Evolutionary conservation across 2,329 filamentous ascomycete genomes (phyloP).

Genomic region (Penicillium sp.): DNA sequence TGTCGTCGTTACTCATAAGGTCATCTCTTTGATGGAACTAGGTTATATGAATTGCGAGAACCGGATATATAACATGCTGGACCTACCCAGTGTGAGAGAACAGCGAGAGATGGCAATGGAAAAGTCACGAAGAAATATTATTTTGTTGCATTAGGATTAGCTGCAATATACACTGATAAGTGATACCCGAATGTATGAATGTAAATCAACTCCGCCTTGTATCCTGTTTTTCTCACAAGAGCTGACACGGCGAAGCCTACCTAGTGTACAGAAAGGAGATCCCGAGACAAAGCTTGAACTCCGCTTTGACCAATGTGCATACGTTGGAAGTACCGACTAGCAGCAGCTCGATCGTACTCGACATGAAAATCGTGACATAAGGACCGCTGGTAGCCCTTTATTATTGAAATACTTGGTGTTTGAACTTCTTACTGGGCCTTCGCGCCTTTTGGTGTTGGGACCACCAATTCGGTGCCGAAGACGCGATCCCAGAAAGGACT

Average conservation of each 20-base stretch:
- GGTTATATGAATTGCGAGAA: no score
- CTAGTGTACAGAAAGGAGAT: constrained; percentile 18
- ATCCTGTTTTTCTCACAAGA: constrained; percentile 1
- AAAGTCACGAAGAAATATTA: not conserved
- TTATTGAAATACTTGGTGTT: not conserved
- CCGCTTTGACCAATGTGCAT: constrained; percentile 13
- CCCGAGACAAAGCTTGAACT: constrained; percentile 15
- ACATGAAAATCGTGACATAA: constrained; percentile 20
- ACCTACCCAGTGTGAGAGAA: no score
- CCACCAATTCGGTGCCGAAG: constrained; percentile 79
- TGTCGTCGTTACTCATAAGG: no score
- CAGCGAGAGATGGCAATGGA: no score
- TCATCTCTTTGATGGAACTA: no score
- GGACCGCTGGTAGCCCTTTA: constrained; percentile 1
- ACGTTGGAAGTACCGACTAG: not conserved
- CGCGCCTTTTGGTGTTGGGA: constrained; percentile 34
- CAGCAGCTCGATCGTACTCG: constrained; percentile 6
- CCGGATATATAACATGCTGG: no score
- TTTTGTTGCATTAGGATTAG: constrained; percentile 23
- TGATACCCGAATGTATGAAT: constrained; percentile 9
- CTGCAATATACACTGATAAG: constrained; percentile 25
- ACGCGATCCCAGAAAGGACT: constrained; percentile 92
- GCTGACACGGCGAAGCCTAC: constrained; percentile 5
- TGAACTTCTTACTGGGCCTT: constrained; percentile 35
- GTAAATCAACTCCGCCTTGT: constrained; percentile 6